A percentile compares a stretch with the other conserved stretches of the same genome.
Conservation (phyloP, 768 basidiomycete species). For the Coprinopsis cinerea region DNA sequence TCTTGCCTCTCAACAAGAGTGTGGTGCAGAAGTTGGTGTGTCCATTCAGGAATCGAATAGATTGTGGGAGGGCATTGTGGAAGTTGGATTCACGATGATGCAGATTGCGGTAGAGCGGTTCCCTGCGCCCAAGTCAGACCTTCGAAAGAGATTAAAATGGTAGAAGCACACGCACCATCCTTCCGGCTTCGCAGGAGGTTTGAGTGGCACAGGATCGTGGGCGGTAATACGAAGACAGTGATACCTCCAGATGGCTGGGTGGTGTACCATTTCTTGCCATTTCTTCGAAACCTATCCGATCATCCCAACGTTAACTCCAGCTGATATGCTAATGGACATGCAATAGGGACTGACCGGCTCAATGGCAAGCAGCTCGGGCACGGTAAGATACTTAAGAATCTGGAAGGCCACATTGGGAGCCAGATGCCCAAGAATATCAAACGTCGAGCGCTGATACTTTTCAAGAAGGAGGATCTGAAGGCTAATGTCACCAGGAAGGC, state of each 20-base stretch:
- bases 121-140: conserved; percentile 21
- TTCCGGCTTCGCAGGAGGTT: conserved; percentile 54
- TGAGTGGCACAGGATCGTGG: conserved; percentile 63
- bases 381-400: conserved; percentile 49
- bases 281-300: conserved; percentile 40
- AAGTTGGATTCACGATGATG: conserved; percentile 88
- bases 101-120: conserved; percentile 68
- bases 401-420: conserved; percentile 59
- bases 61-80: conserved; percentile 66
- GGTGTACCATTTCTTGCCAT: conserved; percentile 42
- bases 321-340: conserved; percentile 25
- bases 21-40: conserved; percentile 90
- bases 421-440: conserved; percentile 74
- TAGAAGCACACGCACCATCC: conserved; percentile 54
- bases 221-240: conserved; percentile 71
- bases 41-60: conserved; percentile 69
- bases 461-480: conserved; percentile 80
- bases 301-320: conserved; percentile 12
- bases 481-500: conserved; percentile 79
- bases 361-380: conserved; percentile 56
- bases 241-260: conserved; percentile 71
- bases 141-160: neutral
- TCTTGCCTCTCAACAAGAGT: conserved; percentile 67
- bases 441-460: conserved; percentile 77
- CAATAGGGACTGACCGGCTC: conserved; percentile 38